phyloP scores from a whole-genome alignment of 768 basidiomycete genomes.

The Boletus rubropictus region DNA sequence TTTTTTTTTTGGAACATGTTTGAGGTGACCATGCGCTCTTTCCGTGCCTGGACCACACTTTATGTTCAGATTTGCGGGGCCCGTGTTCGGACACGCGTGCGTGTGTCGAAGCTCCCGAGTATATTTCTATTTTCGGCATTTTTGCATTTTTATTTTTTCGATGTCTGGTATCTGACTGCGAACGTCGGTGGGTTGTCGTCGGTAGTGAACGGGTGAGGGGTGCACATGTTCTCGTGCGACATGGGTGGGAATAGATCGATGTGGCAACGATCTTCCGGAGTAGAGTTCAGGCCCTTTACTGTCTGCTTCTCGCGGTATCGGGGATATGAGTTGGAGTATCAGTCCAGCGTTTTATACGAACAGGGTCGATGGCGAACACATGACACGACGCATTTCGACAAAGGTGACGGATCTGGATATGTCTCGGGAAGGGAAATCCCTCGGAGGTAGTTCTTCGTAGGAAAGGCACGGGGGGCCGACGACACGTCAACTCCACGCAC shows the following conservation, averaged over 20 bases:
- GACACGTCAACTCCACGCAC: not conserved
- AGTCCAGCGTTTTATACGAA: not conserved
- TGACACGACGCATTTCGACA: not conserved
- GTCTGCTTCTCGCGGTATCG: not conserved
- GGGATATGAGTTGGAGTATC: not conserved
- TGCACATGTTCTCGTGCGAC: conserved; percentile 14
- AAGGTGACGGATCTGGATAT: not conserved
- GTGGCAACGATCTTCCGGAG: not conserved
- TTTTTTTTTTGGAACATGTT: conserved; percentile 2
- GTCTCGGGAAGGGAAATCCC: not conserved
- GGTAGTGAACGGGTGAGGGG: conserved; percentile 21
- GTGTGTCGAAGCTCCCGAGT: conserved; percentile 6
- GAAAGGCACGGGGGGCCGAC: not conserved
- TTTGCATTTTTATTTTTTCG: not conserved
- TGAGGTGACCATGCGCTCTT: not conserved
- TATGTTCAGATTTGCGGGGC: conserved; percentile 11
- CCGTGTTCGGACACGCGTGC: not conserved
- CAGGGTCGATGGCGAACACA: conserved; percentile 10
- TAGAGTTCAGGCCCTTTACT: not conserved
- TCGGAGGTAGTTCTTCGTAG: conserved; percentile 2
- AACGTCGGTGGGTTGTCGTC: not conserved
- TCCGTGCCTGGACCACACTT: not conserved
- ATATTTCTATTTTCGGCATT: not conserved
- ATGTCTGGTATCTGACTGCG: too few species aligned
- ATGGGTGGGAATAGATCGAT: not conserved